phyloP scores from a whole-genome alignment of 257 asterid species.

The Salvia rosmarinus region DNA sequence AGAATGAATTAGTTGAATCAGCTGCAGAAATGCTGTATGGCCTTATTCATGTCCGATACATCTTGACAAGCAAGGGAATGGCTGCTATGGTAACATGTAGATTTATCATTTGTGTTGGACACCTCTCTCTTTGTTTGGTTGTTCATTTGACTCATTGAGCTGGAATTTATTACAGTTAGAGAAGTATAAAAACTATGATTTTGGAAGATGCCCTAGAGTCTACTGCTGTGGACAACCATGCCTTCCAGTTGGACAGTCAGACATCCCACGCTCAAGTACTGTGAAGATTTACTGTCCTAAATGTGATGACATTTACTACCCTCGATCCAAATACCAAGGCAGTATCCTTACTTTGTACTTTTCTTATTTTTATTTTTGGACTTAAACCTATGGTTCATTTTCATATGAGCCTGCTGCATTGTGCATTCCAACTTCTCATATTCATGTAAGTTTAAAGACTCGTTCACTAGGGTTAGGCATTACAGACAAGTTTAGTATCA shows the following conservation, averaged over 20 bases:
- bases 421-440: conserved; percentile 1
- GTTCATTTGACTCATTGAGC: conserved; percentile 26
- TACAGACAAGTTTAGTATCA: conserved; percentile 1
- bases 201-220: conserved; percentile 97
- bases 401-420: conserved; percentile 19
- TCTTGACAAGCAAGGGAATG: conserved; percentile 95
- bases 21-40: conserved; percentile 99
- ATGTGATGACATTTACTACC: conserved; percentile 94
- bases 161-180: conserved; percentile 60
- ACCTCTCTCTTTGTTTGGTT: conserved; percentile 22
- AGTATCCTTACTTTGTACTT: conserved; percentile 69
- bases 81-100: conserved; percentile 80
- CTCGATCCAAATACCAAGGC: conserved; percentile 98
- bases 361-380: conserved; percentile 12
- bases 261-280: conserved; percentile 85
- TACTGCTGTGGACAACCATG: conserved; percentile 97
- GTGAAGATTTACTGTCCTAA: conserved; percentile 95
- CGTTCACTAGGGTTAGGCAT: background rate
- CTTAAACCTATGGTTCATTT: conserved; percentile 30
- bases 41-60: conserved; percentile 87
- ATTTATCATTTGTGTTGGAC: conserved; percentile 5
- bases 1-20: conserved; percentile 93
- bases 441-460: background rate
- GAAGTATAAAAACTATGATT: conserved; percentile 92
- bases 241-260: conserved; percentile 98